phyloP scores from a whole-genome alignment of 2,329 filamentous ascomycete species.

The Fusarium siculi region DNA sequence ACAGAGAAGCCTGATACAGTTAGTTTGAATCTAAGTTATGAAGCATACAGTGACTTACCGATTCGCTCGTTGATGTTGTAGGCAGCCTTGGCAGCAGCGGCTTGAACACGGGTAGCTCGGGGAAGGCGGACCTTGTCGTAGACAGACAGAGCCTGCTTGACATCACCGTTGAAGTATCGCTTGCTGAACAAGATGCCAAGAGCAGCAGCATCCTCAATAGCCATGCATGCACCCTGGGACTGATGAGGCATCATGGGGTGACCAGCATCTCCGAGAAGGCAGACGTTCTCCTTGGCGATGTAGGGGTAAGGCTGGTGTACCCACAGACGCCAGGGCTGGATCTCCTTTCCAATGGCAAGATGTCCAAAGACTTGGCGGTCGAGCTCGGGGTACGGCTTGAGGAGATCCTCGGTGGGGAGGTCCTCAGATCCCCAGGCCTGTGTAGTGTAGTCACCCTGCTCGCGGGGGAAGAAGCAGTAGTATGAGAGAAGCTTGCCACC shows the following conservation, averaged over 20 bases:
- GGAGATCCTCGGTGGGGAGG: conserved; percentile 65
- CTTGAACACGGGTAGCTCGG: conserved; percentile 65
- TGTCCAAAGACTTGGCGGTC: conserved; percentile 67
- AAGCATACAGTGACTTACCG: conserved; percentile 48
- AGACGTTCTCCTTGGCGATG: conserved; percentile 61
- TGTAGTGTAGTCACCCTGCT: conserved; percentile 61
- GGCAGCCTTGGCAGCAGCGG: conserved; percentile 66
- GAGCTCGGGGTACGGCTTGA: conserved; percentile 69
- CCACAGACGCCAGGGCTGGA: conserved; percentile 71
- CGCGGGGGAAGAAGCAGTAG: conserved; percentile 74
- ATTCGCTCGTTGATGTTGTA: conserved; percentile 73
- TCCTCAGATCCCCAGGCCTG: conserved; percentile 69
- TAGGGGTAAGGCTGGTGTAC: conserved; percentile 72
- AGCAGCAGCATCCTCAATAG: conserved; percentile 73
- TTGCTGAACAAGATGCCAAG: conserved; percentile 69
- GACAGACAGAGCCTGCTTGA: conserved; percentile 58
- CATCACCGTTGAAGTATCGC: conserved; percentile 57
- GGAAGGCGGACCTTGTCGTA: conserved; percentile 66
- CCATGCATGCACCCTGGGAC: conserved; percentile 75
- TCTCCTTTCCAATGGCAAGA: conserved; percentile 68
- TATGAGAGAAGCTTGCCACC: conserved; percentile 72
- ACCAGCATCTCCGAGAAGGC: conserved; percentile 72
- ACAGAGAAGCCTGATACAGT: conserved; percentile 64
- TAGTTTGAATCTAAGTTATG: fast-evolving
- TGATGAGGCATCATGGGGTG: conserved; percentile 78